phyloP scores from a whole-genome alignment of 305 asterid genomes.

The Fraxinus sp. region DNA sequence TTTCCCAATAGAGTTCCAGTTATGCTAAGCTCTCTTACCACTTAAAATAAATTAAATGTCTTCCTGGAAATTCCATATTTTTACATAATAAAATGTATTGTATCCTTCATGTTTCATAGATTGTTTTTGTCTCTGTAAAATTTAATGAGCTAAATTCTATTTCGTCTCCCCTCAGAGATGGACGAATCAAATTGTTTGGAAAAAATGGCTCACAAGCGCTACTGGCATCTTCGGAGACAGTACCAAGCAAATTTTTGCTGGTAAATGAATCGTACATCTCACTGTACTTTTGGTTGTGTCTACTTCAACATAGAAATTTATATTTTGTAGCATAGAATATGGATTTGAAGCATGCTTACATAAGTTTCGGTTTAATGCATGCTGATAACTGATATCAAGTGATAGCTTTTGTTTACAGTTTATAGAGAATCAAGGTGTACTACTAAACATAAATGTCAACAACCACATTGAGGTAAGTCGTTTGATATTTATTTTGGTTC shows the following conservation, averaged over 20 bases:
- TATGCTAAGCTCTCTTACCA: conserved; percentile 89
- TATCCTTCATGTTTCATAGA: background rate
- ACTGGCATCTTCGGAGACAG: conserved; percentile 58
- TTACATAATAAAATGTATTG: background rate
- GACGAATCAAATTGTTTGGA: conserved; percentile 79
- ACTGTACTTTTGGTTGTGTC: background rate
- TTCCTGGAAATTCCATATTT: conserved; percentile 45
- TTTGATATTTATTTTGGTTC: background rate
- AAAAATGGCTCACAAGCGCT: conserved; percentile 72
- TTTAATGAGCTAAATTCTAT: conserved; percentile 10
- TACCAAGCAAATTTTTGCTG: conserved; percentile 68
- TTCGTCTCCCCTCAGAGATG: conserved; percentile 52
- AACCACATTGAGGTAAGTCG: conserved; percentile 74
- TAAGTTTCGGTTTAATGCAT: background rate
- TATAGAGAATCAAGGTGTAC: conserved; percentile 66
- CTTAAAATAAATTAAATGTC: conserved; percentile 38
- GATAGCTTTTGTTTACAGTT: conserved; percentile 55
- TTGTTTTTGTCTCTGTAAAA: background rate
- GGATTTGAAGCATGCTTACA: background rate
- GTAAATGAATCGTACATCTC: conserved; percentile 36
- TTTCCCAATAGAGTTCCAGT: conserved; percentile 90
- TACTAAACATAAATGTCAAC: conserved; percentile 60
- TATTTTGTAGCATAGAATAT: background rate
- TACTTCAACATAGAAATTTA: background rate
- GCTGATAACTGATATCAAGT: conserved; percentile 23